Base-by-base conservation (phyloP, 164 flowering plant species). In the Tetrastigma voinierianum region DNA sequence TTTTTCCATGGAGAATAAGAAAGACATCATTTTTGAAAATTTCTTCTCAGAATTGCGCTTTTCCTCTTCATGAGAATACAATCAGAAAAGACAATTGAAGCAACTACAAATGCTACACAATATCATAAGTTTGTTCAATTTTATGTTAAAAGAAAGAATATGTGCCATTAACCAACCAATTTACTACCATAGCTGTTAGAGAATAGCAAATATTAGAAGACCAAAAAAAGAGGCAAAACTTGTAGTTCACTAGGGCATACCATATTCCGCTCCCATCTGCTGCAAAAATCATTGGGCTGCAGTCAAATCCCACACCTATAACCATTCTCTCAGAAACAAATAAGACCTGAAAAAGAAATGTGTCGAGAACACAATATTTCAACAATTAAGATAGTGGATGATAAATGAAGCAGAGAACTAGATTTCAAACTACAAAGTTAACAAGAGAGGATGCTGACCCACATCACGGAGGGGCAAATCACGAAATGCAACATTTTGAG, bases 401-500 rank as follows among this genome's bases (percentile, higher is more conserved):
- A 43, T 2, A 15, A 17, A 3, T 32, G 16, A 14, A 44, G 25
- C 58, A 55, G 61, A 57, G 47, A 48, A 21, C 11, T 15, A 53
- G 25, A 40, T 10, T 47, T 46, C 24, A 55, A 59, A 64, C 24
- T 16, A 16, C 59, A 45, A 66, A 21, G 65, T 51, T 61, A 80
- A 72, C 71, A 76, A 81, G 82, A 86, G 81, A 77, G 91, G 88
- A 93, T 86, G 93, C 97, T 93, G 96, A 96, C 99, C 99, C 98
- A 96, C 99, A 93, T 96, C 99, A 87, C 97, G 93, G 60, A 96
- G 98, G 66, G 99, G 99, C 87, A 96, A 81, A 87, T 93, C 88
- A 56, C 85, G 90, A 77, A 93, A 83, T 66, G 93, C 87, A 53
- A 96, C 90, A 74, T 62, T 91, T 80, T 96, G 99, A 21, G 98